These are phyloP conservation scores for Scutellaria galericulata DNA, from an alignment of 257 asterid genomes.

Conservation along the genomic window DNA sequence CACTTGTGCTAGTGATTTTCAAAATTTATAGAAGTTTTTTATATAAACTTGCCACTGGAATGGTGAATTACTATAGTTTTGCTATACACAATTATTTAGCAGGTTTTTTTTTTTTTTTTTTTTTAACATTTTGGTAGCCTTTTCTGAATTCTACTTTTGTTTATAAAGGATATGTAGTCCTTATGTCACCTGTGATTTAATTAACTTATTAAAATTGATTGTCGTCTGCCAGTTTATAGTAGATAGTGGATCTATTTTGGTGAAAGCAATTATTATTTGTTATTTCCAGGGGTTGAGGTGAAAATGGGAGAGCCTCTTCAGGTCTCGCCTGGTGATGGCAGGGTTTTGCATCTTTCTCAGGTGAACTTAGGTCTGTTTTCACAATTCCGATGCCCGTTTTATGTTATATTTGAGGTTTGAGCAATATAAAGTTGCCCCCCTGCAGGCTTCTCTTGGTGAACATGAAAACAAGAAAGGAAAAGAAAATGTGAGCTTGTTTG, in stretches of 20 bases:
- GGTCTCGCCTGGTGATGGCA: conserved; percentile 58
- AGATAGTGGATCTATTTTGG: background rate
- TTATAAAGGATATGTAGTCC: background rate
- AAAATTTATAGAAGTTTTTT: background rate
- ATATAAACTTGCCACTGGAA: background rate
- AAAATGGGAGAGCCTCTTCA: conserved; percentile 58
- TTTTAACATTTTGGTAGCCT: background rate
- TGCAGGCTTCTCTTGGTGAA: conserved; percentile 78
- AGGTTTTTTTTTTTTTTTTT: background rate
- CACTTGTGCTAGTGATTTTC: background rate
- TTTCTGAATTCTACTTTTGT: background rate
- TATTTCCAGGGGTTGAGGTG: conserved; percentile 65
- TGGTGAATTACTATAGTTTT: background rate
- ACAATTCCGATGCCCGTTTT: background rate
- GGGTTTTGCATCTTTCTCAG: conserved; percentile 82
- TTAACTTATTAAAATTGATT: background rate
- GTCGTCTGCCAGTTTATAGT: background rate
- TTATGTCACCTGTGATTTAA: background rate
- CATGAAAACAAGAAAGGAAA: conserved; percentile 55
- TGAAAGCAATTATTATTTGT: conserved; percentile 3
- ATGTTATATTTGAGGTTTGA: conserved; percentile 14
- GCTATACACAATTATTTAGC: background rate
- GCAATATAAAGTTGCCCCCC: background rate
- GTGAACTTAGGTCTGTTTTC: conserved; percentile 36
- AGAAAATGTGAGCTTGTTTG: conserved; percentile 52